Base-by-base conservation (phyloP, 148 eudicot species). In the Persicaria tinctoria region DNA sequence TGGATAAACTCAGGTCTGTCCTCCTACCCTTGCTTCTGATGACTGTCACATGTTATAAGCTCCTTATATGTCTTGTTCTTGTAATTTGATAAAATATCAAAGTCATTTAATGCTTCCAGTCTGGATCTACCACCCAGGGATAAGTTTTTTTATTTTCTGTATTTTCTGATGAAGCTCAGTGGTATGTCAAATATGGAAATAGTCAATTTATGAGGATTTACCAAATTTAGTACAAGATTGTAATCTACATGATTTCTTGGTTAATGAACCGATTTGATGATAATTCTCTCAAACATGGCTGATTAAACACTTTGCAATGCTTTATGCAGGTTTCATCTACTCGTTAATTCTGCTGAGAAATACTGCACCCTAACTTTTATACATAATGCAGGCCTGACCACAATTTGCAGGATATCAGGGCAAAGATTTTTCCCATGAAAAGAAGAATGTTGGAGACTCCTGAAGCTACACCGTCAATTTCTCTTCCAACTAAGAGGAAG, bases 391-490 rank as follows among this genome's bases (percentile, higher is more conserved):
- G 98, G 97, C 93, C 96, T 13, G 98, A 94, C 81, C 96, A 94
- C 81, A 90, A 82, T 79, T 84, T 94, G 86, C 93, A 90, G 83
- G 98, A 94, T 85, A 87, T 94, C 76, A 87, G 93, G 74, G 85
- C 85, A 70, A 94, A 90, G 82, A 86, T 94, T 60, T 94, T 94
- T 77, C 96, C 98, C 79, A 74, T 79, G 70, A 91, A 83, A 77
- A 84, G 87, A 83, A 82, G 82, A 80, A 87, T 84, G 84, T 79
- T 86, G 73, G 86, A 82, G 78, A 85, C 92, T 74, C 89, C 92
- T 80, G 98, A 92, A 79, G 76, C 78, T 75, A 57, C 79, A 72
- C 78, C 89, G 64, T 73, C 96, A 53, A 74, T 80, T 81, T 74
- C 89, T 8, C 83, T 83, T 1, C 97, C 97, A 20, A 84, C 83